Base-by-base conservation (phyloP, 495 filamentous ascomycete species). In the Penicillium bovifimosum region DNA sequence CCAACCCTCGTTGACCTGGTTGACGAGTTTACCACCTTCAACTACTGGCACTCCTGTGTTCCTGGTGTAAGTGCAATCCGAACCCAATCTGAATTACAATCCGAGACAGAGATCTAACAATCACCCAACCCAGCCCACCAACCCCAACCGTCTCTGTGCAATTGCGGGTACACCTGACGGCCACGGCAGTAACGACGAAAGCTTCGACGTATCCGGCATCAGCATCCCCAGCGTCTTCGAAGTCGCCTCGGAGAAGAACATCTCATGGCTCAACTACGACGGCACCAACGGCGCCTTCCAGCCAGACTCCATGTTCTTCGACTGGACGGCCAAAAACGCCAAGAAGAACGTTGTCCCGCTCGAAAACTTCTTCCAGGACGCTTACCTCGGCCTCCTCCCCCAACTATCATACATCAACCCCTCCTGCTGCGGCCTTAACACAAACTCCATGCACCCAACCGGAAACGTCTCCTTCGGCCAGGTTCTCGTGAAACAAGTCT, bases 381-480 rank as follows among this genome's bases (percentile, higher is more conserved):
- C 70, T 9, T 63, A 64, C 44, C 60, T 66, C 1, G 71, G 77
- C 26, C 61, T 59, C 1, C 76, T 79, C 4, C 67, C 76, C 29
- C 60, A 76, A 49, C 64, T 80, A 24, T 73, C 73, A 46, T 80
- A 77, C 62, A 63, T 80, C 66, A 79, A 80, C 67, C 77, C 77
- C 1, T 73, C 71, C 29, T 80, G 77, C 73, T 80, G 77, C 54
- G 70, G 64, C 24, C 48, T 63, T 8, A 63, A 65, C 55, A 76
- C 72, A 53, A 76, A 72, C 59, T 78, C 74, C 45, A 75, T 78
- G 68, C 77, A 80, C 63, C 77, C 77, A 6, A 63, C 63, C 32
- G 69, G 69, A 20, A 69, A 69, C 41, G 68, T 79, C 62, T 74
- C 69, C 29, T 65, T 68, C 50, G 78, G 78, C 52, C 72, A 80